Evolutionary conservation across 73 alveolate species (phyloP).

Genomic region (Blepharisma japonicum): DNA sequence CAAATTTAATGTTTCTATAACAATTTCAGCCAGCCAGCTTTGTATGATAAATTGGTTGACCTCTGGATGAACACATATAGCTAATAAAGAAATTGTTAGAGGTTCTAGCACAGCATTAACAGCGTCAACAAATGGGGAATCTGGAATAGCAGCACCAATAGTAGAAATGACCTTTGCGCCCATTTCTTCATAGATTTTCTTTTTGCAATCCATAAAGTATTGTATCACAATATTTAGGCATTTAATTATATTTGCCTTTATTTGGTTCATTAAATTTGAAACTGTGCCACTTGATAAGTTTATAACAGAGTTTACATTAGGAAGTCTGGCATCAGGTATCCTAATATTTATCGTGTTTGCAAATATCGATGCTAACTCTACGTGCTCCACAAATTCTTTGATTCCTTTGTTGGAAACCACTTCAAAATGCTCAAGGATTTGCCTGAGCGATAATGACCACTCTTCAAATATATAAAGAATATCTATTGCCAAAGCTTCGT

Average conservation of each 20-base stretch:
- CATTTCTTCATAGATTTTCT: neutral
- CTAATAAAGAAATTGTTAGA: neutral
- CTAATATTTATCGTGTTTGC: neutral
- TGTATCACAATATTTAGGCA: neutral
- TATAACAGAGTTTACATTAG: neutral
- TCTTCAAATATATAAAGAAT: neutral
- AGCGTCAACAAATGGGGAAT: constrained; percentile 3
- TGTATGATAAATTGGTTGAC: too few relatives aligned
- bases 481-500: neutral
- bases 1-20: constrained; percentile 5
- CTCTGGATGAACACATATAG: neutral
- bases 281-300: neutral
- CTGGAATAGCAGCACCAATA: constrained; percentile 13
- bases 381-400: neutral
- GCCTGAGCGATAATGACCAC: constrained; percentile 12
- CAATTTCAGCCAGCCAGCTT: neutral
- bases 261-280: neutral
- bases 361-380: neutral
- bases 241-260: constrained; percentile 21
- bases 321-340: neutral
- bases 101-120: neutral
- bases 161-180: neutral
- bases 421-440: constrained; percentile 27
- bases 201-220: neutral
- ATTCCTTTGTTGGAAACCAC: constrained; percentile 7